phyloP scores from a whole-genome alignment of 768 basidiomycete species.

The Clitopilus hobsonii region DNA sequence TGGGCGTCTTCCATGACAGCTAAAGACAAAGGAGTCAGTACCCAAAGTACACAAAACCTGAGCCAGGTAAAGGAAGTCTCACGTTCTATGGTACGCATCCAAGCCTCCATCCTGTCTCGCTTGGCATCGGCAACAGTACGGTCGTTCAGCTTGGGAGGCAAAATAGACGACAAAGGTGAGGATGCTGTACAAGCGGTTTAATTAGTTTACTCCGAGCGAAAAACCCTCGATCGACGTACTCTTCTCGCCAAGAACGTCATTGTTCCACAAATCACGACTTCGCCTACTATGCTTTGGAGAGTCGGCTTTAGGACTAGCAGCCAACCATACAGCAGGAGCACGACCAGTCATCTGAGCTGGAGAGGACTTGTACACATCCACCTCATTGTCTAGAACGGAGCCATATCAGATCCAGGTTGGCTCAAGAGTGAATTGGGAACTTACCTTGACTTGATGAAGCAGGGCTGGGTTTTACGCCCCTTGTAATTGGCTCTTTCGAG shows the following conservation, averaged over 20 bases:
- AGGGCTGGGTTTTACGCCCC: background rate
- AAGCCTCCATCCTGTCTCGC: slow-evolving; percentile 69
- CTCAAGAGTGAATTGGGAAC: background rate
- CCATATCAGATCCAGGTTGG: background rate
- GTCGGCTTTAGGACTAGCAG: slow-evolving; percentile 31
- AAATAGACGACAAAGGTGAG: slow-evolving; percentile 49
- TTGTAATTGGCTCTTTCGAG: background rate
- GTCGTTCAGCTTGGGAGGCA: slow-evolving; percentile 48
- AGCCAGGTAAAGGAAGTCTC: slow-evolving; percentile 33
- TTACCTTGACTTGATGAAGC: background rate
- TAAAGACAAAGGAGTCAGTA: slow-evolving; percentile 23
- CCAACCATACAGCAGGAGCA: slow-evolving; percentile 37
- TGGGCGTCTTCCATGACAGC: slow-evolving; percentile 81
- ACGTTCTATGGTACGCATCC: slow-evolving; percentile 86
- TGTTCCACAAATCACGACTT: slow-evolving; percentile 44
- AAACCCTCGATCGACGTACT: slow-evolving; percentile 28
- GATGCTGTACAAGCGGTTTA: slow-evolving; percentile 18
- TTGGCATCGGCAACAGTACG: slow-evolving; percentile 48
- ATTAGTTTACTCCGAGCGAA: background rate
- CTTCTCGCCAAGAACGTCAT: slow-evolving; percentile 37
- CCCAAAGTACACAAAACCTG: background rate
- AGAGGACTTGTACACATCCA: background rate
- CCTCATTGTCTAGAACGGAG: background rate
- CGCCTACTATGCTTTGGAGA: slow-evolving; percentile 16
- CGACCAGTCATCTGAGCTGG: slow-evolving; percentile 22